Base-by-base conservation (phyloP, 2,329 filamentous ascomycete species). In the Ophiostoma ulmi region DNA sequence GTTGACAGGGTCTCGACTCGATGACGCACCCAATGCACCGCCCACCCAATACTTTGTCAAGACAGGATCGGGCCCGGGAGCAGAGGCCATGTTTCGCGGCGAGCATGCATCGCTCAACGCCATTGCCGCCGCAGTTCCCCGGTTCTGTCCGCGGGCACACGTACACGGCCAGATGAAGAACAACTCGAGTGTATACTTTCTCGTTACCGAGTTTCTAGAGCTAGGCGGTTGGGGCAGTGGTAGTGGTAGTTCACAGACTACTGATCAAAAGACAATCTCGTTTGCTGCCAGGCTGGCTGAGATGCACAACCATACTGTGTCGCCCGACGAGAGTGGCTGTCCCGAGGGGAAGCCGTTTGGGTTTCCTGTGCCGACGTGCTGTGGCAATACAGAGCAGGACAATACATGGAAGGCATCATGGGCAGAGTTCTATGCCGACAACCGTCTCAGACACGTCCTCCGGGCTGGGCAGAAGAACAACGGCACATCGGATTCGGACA, bases 51-150 rank as follows among this genome's bases (percentile, higher is more conserved):
- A 86, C 76, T 94, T 94, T 77, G 86, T 94, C 79, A 94, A 94
- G 79, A 91, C 85, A 0, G 89, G 88, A 0, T 80, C 78, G 5
- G 90, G 89, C 0, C 77, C 80, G 2, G 84, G 86, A 22, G 85
- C 90, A 0, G 84, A 86, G 66, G 74, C 84, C 48, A 94, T 94
- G 91, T 93, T 94, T 76, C 80, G 82, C 79, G 90, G 94, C 72
- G 94, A 97, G 80, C 90, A 93, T 77, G 86, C 87, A 68, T 96
- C 92, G 2, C 87, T 97, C 70, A 94, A 93, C 77, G 91, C 93
- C 70, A 91, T 98, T 74, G 86, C 93, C 77, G 77, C 82, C 65
- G 83, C 83, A 17, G 90, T 95, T 0, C 91, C 93, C 1, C 85
- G 85, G 41, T 86, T 97, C 69, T 94, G 91, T 76, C 93, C 94